Evolutionary conservation across 192 early-diverging fungal genomes (phyloP), one percentile per base, ranked within the genome.

Genomic region (Linnemannia schmuckeri): DNA sequence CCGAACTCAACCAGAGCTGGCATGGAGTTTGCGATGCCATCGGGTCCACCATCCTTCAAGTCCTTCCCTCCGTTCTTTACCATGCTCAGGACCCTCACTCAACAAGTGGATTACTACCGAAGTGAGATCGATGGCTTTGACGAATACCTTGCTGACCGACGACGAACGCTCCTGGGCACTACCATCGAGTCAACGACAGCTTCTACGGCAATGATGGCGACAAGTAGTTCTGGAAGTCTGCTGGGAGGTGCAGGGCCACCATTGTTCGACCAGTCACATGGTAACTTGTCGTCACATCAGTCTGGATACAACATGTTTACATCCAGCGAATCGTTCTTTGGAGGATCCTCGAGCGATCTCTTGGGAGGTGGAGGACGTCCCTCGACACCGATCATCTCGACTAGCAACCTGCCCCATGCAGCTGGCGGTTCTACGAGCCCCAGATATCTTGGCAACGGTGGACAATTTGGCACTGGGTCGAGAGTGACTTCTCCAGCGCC

Each of bases 11-110:
- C n/a, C 2, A 73, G 27, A 44, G 52, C 35, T 44, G 47, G 24
- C 27, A 75, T 76, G 52, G 82, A 81, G 15, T 27, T 55, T 4
- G 57, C 79, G 6, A 54, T 80, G 8, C 80, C 88, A 73, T 73
- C 80, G 13, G 77, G 74, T 8, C 84, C 88, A 10, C 88, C 89
- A 12, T 81, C 77, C 6, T 93, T 92, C 71, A 91, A 89, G 70
- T 91, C 90, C 24, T 92, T 91, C 68, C 93, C 92, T 0, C 93
- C 92, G 0, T 91, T 96, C 40, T 93, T 95, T 79, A 94, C 94
- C 18, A 91, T 94, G 46, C 76, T 96, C 12, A 77, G 90, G 46
- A 92, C 92, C 22, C 81, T 96, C 10, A 92, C 92, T 4, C 88
- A 92, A 40, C 95, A 96, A 88, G 90, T 95, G 35, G 93, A 92